Conservation (phyloP, 805 yeast genomes). For the Wickerhamiella galacta region DNA sequence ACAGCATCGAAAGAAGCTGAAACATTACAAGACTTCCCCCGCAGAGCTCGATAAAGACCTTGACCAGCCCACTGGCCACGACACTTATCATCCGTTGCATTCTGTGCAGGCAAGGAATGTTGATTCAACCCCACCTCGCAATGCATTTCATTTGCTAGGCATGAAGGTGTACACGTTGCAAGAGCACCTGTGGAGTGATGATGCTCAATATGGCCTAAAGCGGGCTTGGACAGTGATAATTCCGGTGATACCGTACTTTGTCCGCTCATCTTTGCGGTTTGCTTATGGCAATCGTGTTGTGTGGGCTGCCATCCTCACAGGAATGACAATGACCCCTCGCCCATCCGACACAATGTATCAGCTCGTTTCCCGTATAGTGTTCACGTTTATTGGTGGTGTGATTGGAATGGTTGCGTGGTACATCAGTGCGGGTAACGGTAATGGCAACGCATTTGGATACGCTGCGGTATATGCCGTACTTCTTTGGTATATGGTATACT, state of each 20-base stretch:
- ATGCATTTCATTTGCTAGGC: conserved; percentile 16
- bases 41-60: not conserved
- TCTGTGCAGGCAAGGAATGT: conserved; percentile 16
- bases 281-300: conserved; percentile 14
- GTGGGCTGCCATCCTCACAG: conserved; percentile 21
- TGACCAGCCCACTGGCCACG: not conserved
- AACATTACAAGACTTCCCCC: not conserved
- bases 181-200: not conserved
- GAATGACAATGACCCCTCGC: conserved; percentile 17
- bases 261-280: conserved; percentile 14
- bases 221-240: not conserved
- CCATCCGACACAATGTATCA: conserved; percentile 22
- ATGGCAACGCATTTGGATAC: conserved; percentile 21
- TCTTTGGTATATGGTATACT: conserved; percentile 15
- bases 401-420: conserved; percentile 23
- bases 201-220: not conserved
- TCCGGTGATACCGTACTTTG: conserved; percentile 16
- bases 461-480: conserved; percentile 18
- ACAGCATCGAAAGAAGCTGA: not conserved
- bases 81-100: conserved; percentile 1
- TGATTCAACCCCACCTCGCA: conserved; percentile 20
- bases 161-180: not conserved
- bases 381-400: conserved; percentile 19
- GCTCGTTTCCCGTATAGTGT: conserved; percentile 14
- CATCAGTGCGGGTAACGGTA: conserved; percentile 16